Evolutionary conservation across 768 basidiomycete species (phyloP), one percentile per base, ranked within the genome.

Genomic region (Hericium coralloides): DNA sequence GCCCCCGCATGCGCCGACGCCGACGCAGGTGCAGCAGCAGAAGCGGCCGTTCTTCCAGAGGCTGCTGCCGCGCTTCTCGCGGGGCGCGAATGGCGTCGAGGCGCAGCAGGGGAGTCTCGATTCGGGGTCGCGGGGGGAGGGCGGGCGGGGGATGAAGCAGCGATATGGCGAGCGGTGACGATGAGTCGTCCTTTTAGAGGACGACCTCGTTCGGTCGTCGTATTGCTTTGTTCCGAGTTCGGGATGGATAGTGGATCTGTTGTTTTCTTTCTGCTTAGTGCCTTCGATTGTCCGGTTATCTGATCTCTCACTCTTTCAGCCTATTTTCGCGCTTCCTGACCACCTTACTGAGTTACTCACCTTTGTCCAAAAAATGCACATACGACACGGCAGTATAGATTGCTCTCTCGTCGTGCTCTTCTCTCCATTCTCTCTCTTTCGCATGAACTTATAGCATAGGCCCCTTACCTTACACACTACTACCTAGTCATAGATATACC

Each of bases 21-120:
- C 52, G 55, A 26, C 14, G 37, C 55, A 55, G n/a, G 18, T 20
- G 49, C 49, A 49, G 18, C 49, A 49, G 18, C 59, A 56, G 51
- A 62, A 60, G 23, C 59, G 61, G 23, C 59, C 61, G 20, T 18
- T 62, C 23, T 49, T 62, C 22, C 59, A 62, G n/a, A 59, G 61
- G 4, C 53, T 61, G 48, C 52, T 61, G 37, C 60, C 60, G 20
- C 60, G 56, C 1, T 57, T 61, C 36, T 52, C 55, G n/a, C 31
- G 38, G 1, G 52, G 26, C 26, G 38, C 52, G 15, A 4, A 31
- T 53, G 53, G 23, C 37, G 39, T 36, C 22, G 26, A 6, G 38
- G 37, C 36, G n/a, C 43, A 12, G 51, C n/a, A 38, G 31, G 17
- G 3, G 26, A 25, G 10, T 3, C 2, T 45, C 14, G 43, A 45